Evolutionary conservation across 805 yeast genomes (phyloP), one percentile per base, ranked within the genome.

Genomic region (Saccharomyces mikatae): DNA sequence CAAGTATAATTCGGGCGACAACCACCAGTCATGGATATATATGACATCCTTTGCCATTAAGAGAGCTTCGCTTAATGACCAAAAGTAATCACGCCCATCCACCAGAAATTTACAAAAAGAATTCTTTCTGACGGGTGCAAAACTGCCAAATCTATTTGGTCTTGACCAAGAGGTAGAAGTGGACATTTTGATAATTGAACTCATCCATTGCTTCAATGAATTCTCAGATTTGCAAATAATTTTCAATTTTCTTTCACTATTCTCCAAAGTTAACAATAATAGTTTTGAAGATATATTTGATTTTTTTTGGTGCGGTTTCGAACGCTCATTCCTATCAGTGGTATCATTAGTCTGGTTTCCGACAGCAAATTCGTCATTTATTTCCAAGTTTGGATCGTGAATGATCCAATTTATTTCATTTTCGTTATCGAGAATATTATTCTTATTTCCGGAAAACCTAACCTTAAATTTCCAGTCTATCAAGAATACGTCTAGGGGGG

Each of bases 21-120:
- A 75, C 99, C 99, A 94, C 99, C 99, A 94, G 65, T 92, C 99
- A 65, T 94, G 97, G 50, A 94, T 89, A 67, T 84, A 94, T 32
- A 94, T 86, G 1, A 87, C 92, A 74, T 94, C 98, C 60, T 84
- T 83, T 0, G 99, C 98, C 87, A 88, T 85, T 60, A 87, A 89
- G 53, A 94, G 74, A 0, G 98, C 99, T 10, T 90, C 83, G 30
- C 96, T 87, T 2, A 90, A 83, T 1, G 97, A 95, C 97, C 98
- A 94, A 74, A 89, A 86, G 69, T 94, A 88, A 70, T 94, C 99
- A 64, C 99, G 78, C 3, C 87, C 96, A 71, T 94, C 99, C 3
- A 94, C 98, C 73, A 94, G 84, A 94, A 96, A 92, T 68, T 94
- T 97, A 11, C 97, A 96, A 72, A 81, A 87, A 55, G 89, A 88